Conservation (phyloP, 129 eudicot genomes). For the Chrysanthemum lavandulifolium region DNA sequence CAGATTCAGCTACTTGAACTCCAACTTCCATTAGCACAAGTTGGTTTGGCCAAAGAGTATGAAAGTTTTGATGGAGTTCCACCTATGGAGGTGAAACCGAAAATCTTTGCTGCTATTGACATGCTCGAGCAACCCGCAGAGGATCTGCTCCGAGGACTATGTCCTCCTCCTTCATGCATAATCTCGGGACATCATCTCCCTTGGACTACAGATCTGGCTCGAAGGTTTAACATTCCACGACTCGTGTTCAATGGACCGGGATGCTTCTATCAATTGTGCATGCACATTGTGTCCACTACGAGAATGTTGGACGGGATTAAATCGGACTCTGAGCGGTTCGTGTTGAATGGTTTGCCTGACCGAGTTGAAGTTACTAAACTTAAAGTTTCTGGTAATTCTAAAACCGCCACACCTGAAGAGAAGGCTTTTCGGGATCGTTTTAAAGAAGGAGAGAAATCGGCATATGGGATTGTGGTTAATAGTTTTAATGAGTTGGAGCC, state of each 20-base stretch:
- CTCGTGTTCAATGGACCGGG: conserved; percentile 13
- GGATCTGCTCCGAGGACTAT: not conserved
- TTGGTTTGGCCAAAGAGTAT: conserved; percentile 1
- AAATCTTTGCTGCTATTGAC: not conserved
- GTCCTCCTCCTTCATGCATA: conserved; percentile 4
- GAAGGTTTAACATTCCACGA: not conserved
- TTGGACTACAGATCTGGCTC: conserved; percentile 7
- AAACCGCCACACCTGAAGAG: not conserved
- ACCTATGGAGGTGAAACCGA: not conserved
- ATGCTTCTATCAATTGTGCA: conserved; percentile 2
- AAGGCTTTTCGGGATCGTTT: not conserved
- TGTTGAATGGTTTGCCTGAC: conserved; percentile 1
- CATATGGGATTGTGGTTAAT: conserved; percentile 5
- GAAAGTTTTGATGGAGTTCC: not conserved
- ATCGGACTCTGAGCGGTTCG: not conserved
- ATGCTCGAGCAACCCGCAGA: not conserved
- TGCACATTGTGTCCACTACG: not conserved
- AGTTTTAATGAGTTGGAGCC: not conserved
- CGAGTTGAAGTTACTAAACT: not conserved
- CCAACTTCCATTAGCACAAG: not conserved
- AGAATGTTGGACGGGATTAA: not conserved
- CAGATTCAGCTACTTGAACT: not conserved
- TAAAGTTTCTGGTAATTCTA: not conserved
- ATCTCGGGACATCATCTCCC: not conserved
- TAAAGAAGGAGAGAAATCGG: not conserved